Evolutionary conservation across 2,329 filamentous ascomycete species (phyloP).

Genomic region (Pezizomycotina sp.): DNA sequence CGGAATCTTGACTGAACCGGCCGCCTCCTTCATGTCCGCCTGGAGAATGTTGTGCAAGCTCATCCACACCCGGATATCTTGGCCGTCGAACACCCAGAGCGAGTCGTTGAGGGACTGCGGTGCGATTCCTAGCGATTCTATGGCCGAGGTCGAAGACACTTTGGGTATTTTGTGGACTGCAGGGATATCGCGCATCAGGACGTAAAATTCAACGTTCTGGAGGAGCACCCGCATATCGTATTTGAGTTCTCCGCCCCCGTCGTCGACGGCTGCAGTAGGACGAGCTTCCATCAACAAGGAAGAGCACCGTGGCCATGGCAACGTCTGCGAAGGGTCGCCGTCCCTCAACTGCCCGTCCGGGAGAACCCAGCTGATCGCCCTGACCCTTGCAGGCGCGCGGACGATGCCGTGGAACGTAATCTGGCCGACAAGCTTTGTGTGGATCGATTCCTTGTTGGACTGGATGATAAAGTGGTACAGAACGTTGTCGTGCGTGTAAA

Average conservation of each 20-base stretch:
- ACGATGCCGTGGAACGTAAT: slow-evolving; percentile 97
- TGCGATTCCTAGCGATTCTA: slow-evolving; percentile 12
- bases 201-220: slow-evolving; percentile 90
- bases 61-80: slow-evolving; percentile 60
- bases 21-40: slow-evolving; percentile 51
- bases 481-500: slow-evolving; percentile 93
- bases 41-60: slow-evolving; percentile 71
- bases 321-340: slow-evolving; percentile 90
- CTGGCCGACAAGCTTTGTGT: slow-evolving; percentile 86
- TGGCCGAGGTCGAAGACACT: too few species aligned
- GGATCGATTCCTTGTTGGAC: slow-evolving; percentile 42
- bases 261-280: slow-evolving; percentile 71
- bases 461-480: slow-evolving; percentile 90
- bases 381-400: slow-evolving; percentile 75
- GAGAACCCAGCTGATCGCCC: slow-evolving; percentile 87
- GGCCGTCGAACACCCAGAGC: slow-evolving; percentile 85
- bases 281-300: slow-evolving; percentile 91
- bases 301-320: slow-evolving; percentile 77
- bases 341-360: slow-evolving; percentile 77
- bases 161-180: slow-evolving; percentile 6
- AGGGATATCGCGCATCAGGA: slow-evolving; percentile 74
- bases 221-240: slow-evolving; percentile 97
- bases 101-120: slow-evolving; percentile 57
- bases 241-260: slow-evolving; percentile 74
- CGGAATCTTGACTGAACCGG: slow-evolving; percentile 56